These are phyloP conservation scores for Tetrapisispora taiwanensis DNA, from an alignment of 805 yeast genomes.

Conservation along the genomic window DNA sequence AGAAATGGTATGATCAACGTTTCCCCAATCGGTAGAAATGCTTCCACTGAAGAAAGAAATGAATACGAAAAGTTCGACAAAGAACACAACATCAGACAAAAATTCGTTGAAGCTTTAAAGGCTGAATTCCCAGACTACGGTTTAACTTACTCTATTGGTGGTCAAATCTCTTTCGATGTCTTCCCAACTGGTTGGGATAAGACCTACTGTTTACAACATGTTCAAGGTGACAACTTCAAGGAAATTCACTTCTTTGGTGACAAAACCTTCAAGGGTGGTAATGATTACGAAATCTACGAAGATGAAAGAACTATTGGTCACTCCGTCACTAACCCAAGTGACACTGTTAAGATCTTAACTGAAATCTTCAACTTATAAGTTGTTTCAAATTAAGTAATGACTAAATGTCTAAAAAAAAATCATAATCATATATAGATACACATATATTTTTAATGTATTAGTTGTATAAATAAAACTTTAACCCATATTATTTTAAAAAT, in stretches of 20 bases:
- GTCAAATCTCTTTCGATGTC: conserved; percentile 97
- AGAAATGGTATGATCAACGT: conserved; percentile 99
- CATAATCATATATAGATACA: neutral
- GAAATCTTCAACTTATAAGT: conserved; percentile 49
- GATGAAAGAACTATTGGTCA: conserved; percentile 95
- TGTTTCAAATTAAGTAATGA: neutral
- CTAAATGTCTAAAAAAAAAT: neutral
- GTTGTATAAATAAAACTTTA: neutral
- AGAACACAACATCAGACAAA: conserved; percentile 69
- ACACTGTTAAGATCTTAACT: conserved; percentile 75
- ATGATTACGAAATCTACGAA: conserved; percentile 91
- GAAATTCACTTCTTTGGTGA: conserved; percentile 97
- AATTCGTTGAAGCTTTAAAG: conserved; percentile 75
- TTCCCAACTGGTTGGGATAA: conserved; percentile 99
- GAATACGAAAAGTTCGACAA: conserved; percentile 83
- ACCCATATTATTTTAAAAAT: too few species aligned
- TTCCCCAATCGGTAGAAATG: conserved; percentile 97
- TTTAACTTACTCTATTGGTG: conserved; percentile 96
- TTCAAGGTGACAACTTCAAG: conserved; percentile 72
- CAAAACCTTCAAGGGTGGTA: conserved; percentile 94
- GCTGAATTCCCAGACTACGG: conserved; percentile 73
- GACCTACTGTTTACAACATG: conserved; percentile 94
- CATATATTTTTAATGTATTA: neutral
- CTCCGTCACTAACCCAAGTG: conserved; percentile 80
- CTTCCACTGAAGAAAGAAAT: conserved; percentile 85